These are phyloP conservation scores for Sambucus nigra DNA, from an alignment of 129 eudicot species.

Conservation along the genomic window DNA sequence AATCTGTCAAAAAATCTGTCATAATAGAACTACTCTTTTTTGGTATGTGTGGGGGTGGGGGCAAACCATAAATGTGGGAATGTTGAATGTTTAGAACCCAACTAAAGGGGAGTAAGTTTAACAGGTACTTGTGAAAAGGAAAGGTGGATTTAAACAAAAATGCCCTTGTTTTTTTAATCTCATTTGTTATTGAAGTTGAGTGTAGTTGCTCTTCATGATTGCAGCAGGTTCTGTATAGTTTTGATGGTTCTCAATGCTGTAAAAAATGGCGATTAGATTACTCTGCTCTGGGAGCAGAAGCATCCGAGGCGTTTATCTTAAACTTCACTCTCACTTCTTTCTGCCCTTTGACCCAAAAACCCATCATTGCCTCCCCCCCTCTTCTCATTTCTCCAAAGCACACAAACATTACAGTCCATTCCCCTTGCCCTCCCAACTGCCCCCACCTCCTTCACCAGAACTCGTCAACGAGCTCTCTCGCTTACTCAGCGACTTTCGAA, in stretches of 20 bases:
- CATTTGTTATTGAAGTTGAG: too few species aligned
- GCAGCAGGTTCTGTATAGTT: too few species aligned
- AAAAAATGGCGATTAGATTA: slow-evolving; percentile 1
- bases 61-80: too few species aligned
- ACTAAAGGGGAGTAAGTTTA: too few species aligned
- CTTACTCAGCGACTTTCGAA: slow-evolving; percentile 67
- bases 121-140: too few species aligned
- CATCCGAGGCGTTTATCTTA: not conserved
- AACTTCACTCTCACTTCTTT: slow-evolving; percentile 7
- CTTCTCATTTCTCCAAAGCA: not conserved
- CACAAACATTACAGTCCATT: not conserved
- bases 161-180: too few species aligned
- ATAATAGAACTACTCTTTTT: too few species aligned
- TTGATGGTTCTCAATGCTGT: not conserved
- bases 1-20: too few species aligned
- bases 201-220: too few species aligned
- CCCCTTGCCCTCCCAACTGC: slow-evolving; percentile 1
- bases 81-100: too few species aligned
- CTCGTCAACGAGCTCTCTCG: slow-evolving; percentile 64
- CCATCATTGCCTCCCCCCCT: not conserved
- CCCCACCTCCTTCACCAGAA: slow-evolving; percentile 22
- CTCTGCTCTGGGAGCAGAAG: slow-evolving; percentile 18
- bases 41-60: too few species aligned
- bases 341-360: not conserved
- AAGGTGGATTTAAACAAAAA: too few species aligned